Base-by-base conservation (phyloP, 2,329 filamentous ascomycete genomes). In the Cordyceps pruinosa region DNA sequence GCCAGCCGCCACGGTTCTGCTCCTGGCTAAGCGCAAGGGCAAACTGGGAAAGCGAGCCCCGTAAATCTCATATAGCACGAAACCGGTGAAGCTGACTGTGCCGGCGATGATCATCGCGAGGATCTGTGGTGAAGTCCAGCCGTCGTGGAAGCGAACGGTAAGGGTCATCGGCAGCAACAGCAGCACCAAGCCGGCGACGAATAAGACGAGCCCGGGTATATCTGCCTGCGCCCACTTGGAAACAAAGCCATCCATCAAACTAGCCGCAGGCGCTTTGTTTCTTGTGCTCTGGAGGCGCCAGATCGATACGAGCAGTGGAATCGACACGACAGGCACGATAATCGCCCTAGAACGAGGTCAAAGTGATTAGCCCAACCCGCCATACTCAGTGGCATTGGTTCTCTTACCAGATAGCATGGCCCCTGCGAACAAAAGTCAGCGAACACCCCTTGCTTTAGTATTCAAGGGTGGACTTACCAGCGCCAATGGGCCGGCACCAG, bases 341-440 rank as follows among this genome's bases (percentile, higher is more conserved):
- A 86, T 75, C 9, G 78, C 77, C 81, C 54, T 57, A 5, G n/a
- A 8, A n/a, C n/a, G n/a, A n/a, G n/a, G n/a, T n/a, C n/a, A 23
- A 17, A n/a, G 5, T 32, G 2, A 23, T 30, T 25, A 32, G 26
- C 32, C 19, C 13, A 1, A 10, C 13, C 1, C 21, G n/a, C 9
- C 21, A n/a, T 25, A 0, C 10, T n/a, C 45, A 19, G 49, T 4
- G 3, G 5, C 6, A 3, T 9, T 15, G n/a, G 1, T 3, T 32
- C n/a, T 37, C 35, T 57, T 45, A 57, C 81, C 61, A 86, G 62
- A 86, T 80, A 32, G 76, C 83, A 62, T 84, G 84, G 7, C 81
- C 82, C 81, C 54, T 57, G 3, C 30, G 2, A 35, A 26, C n/a
- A 15, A 21, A 10, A 8, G n/a, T 39, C 6, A 30, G 34, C 5